Conservation (phyloP, 257 asterid genomes). For the Cruciata laevipes region DNA sequence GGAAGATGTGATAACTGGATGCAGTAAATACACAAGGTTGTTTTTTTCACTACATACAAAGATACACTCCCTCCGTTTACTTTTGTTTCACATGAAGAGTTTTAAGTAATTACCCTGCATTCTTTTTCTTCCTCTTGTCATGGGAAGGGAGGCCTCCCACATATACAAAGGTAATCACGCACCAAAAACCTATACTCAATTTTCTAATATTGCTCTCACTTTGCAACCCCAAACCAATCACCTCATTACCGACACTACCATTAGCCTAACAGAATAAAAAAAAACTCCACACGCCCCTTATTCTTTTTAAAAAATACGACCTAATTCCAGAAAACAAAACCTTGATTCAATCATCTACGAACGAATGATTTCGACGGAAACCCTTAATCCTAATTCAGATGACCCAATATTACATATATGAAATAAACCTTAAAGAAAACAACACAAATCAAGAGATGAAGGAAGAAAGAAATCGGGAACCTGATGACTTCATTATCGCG, state of each 20-base stretch:
- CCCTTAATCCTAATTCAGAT: background rate
- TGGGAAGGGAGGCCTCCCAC: background rate
- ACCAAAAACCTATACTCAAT: background rate
- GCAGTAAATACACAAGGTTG: background rate
- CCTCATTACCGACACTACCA: background rate
- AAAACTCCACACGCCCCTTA: background rate
- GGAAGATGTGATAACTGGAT: background rate
- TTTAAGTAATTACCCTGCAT: background rate
- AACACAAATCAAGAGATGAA: background rate
- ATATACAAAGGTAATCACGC: background rate
- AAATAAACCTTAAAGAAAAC: background rate
- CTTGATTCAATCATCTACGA: background rate
- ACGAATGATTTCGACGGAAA: background rate
- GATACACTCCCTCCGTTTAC: background rate
- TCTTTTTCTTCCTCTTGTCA: background rate
- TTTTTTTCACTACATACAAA: background rate
- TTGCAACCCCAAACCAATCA: background rate
- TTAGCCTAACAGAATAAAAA: background rate
- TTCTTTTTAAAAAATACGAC: background rate
- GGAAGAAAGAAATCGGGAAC: conserved; percentile 20
- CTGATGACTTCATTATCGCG: conserved; percentile 92
- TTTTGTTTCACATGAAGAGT: too few relatives aligned
- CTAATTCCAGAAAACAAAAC: background rate
- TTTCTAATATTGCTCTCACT: background rate
- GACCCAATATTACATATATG: background rate